phyloP scores from a whole-genome alignment of 73 alveolate genomes.

The Tetrahymena borealis region DNA sequence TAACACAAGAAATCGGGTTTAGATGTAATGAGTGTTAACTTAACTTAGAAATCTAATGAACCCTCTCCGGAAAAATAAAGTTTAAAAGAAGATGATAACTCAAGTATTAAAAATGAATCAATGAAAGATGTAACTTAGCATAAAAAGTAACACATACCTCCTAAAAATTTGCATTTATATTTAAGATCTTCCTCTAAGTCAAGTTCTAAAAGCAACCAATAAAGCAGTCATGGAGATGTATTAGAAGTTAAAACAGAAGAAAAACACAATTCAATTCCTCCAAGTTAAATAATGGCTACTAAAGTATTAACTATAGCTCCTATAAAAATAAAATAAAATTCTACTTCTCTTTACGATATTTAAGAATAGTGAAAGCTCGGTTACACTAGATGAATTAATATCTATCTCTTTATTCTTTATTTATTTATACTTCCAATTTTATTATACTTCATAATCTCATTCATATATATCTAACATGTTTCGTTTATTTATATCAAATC shows the following conservation, averaged over 20 bases:
- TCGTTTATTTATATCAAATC: no score
- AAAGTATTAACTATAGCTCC: neutral
- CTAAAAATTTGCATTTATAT: neutral
- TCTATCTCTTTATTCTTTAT: no score
- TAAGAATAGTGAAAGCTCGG: neutral
- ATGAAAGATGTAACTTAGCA: neutral
- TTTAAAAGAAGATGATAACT: neutral
- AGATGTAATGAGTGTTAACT: neutral
- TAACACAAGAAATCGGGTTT: no score
- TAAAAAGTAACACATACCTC: neutral
- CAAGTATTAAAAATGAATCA: neutral
- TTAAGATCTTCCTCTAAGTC: neutral
- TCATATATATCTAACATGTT: no score
- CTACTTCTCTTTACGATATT: neutral
- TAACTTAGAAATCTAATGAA: neutral
- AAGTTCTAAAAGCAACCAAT: neutral
- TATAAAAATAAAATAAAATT: neutral
- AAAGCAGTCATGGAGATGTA: neutral
- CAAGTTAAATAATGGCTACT: neutral
- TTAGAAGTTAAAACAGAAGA: neutral
- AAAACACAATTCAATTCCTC: neutral
- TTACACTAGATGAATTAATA: no score
- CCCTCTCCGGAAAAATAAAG: neutral
- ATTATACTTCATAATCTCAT: no score
- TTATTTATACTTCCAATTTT: no score